Evolutionary conservation across 352 stramenopile species (phyloP).

Genomic region (Phytopythium litorale): DNA sequence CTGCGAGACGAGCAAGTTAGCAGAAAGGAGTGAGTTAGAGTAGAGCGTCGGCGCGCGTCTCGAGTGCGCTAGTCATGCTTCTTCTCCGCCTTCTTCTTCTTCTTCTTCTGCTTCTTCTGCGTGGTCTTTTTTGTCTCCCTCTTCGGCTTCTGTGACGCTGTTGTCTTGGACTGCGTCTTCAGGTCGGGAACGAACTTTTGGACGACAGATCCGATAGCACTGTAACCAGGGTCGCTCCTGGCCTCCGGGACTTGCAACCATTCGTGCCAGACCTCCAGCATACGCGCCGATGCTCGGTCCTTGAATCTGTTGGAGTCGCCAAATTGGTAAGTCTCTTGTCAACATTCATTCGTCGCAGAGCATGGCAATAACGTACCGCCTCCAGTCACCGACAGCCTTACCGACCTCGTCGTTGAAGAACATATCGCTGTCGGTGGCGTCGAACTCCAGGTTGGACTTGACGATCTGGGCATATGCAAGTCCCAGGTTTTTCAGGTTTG

Average conservation of each 20-base stretch:
- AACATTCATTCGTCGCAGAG: not conserved
- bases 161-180: not conserved
- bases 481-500: constrained; percentile 91
- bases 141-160: not conserved
- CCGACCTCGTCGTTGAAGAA: constrained; percentile 54
- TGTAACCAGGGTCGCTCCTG: constrained; percentile 39
- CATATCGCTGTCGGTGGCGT: constrained; percentile 17
- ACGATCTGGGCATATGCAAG: constrained; percentile 93
- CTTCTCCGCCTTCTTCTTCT: not conserved
- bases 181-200: constrained; percentile 34
- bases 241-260: constrained; percentile 55
- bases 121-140: not conserved
- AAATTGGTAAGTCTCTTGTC: not conserved
- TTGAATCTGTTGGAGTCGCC: constrained; percentile 36
- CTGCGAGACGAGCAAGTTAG: not conserved
- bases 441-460: constrained; percentile 61
- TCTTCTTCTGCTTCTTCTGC: not conserved
- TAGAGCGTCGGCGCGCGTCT: not conserved
- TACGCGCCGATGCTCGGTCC: constrained; percentile 53
- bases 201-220: constrained; percentile 47
- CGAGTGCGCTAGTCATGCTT: not conserved
- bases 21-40: not conserved
- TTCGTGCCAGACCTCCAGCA: constrained; percentile 65
- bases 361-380: constrained; percentile 24
- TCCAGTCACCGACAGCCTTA: constrained; percentile 24